Conservation (phyloP, 345 rosid species). For the Lenwebbia sp. region DNA sequence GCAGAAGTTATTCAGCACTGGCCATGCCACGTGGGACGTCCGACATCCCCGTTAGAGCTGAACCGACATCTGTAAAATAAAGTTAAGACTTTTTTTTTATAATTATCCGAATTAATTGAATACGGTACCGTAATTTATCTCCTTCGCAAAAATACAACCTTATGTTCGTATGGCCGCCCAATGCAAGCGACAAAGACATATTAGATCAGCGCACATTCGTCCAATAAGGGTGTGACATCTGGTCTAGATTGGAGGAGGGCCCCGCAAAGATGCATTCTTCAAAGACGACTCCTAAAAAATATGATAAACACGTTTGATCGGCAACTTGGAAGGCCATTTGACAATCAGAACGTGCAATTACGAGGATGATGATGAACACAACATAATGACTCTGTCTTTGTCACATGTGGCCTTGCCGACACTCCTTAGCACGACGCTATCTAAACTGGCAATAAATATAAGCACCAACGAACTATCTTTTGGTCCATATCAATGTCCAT, state of each 20-base stretch:
- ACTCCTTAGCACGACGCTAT: background rate
- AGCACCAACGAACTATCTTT: too few relatives aligned
- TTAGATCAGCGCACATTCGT: background rate
- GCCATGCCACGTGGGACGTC: too few relatives aligned
- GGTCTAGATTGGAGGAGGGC: background rate
- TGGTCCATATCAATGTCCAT: background rate
- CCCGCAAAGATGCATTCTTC: too few relatives aligned
- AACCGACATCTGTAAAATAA: accelerated
- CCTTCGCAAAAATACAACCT: background rate
- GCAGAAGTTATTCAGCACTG: too few relatives aligned
- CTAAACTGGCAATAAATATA: background rate
- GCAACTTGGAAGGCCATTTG: too few relatives aligned
- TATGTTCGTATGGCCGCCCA: background rate
- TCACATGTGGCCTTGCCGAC: background rate
- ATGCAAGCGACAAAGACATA: background rate
- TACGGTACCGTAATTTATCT: background rate
- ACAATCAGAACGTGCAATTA: too few relatives aligned
- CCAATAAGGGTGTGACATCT: background rate
- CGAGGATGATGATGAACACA: too few relatives aligned
- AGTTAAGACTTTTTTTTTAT: background rate
- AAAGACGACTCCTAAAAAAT: too few relatives aligned
- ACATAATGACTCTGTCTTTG: background rate
- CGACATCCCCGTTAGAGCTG: accelerated
- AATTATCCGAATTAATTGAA: background rate
- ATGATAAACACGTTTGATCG: too few relatives aligned